Evolutionary conservation across 768 basidiomycete species (phyloP).

Genomic region (Tulasnella sp.): DNA sequence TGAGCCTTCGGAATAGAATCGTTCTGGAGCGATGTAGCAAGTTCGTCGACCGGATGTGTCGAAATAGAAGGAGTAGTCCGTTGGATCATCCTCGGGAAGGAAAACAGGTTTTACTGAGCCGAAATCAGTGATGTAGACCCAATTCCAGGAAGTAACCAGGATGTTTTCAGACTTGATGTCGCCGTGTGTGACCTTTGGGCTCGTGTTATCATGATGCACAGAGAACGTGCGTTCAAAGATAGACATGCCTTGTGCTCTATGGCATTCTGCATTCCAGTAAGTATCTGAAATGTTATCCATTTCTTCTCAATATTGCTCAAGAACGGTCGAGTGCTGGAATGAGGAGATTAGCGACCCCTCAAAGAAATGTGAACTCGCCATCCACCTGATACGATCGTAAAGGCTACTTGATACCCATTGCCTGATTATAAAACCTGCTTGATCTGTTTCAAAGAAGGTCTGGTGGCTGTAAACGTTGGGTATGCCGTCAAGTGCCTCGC

Average conservation of each 20-base stretch:
- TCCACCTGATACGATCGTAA: constrained; percentile 95
- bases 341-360: not conserved
- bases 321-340: constrained; percentile 86
- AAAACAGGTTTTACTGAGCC: constrained; percentile 90
- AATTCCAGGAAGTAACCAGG: constrained; percentile 93
- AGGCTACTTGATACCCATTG: constrained; percentile 94
- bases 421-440: constrained; percentile 89
- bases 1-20: constrained; percentile 75
- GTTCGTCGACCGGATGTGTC: constrained; percentile 91
- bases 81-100: constrained; percentile 92
- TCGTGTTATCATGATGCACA: not conserved
- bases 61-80: constrained; percentile 97
- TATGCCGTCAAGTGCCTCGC: constrained; percentile 78
- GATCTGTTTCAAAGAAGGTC: constrained; percentile 87
- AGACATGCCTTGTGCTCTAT: constrained; percentile 58
- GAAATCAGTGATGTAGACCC: constrained; percentile 93
- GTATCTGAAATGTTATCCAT: constrained; percentile 93
- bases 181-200: constrained; percentile 77
- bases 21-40: constrained; percentile 94
- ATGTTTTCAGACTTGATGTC: constrained; percentile 98
- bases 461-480: constrained; percentile 88
- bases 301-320: constrained; percentile 89
- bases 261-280: constrained; percentile 78
- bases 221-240: not conserved
- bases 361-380: not conserved